Percentiles rank a stretch among this genome's conserved stretches.
Conservation (phyloP, 2,329 filamentous ascomycete species). For the Pyrenophora seminiperda region DNA sequence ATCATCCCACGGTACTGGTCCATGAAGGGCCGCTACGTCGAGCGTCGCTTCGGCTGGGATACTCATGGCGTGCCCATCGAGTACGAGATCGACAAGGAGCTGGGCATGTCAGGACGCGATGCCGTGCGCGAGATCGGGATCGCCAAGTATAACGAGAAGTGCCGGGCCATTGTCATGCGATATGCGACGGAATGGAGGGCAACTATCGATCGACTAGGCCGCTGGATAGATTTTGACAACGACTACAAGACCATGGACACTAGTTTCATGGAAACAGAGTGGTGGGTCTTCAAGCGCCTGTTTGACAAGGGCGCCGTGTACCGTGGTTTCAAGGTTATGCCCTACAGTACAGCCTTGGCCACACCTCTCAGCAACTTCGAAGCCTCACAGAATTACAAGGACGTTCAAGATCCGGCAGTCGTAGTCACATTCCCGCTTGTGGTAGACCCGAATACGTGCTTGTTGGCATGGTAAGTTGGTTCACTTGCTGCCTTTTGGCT, state of each 20-base stretch:
- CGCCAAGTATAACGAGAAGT: constrained; percentile 88
- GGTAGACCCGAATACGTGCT: constrained; percentile 72
- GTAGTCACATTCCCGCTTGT: constrained; percentile 86
- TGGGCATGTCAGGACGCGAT: constrained; percentile 84
- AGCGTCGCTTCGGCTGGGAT: constrained; percentile 93
- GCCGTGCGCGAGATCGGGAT: constrained; percentile 87
- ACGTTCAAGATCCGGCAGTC: constrained; percentile 87
- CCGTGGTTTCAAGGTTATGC: constrained; percentile 90
- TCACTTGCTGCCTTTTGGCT: background rate
- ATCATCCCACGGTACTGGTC: constrained; percentile 97
- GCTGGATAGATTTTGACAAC: constrained; percentile 98
- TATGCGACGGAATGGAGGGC: constrained; percentile 85
- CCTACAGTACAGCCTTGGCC: constrained; percentile 87
- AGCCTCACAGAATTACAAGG: constrained; percentile 92
- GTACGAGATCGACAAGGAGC: constrained; percentile 96
- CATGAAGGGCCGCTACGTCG: constrained; percentile 93
- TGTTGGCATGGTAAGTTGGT: constrained; percentile 70
- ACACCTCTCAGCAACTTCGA: constrained; percentile 94
- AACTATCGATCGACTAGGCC: constrained; percentile 84
- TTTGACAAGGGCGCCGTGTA: constrained; percentile 91
- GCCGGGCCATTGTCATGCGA: constrained; percentile 89
- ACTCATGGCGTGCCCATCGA: constrained; percentile 94
- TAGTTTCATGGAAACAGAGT: constrained; percentile 93
- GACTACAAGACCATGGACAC: constrained; percentile 98
- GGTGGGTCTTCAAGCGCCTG: constrained; percentile 96